Conservation (phyloP, 495 filamentous ascomycete species). For the Schizothecium vesticola region DNA sequence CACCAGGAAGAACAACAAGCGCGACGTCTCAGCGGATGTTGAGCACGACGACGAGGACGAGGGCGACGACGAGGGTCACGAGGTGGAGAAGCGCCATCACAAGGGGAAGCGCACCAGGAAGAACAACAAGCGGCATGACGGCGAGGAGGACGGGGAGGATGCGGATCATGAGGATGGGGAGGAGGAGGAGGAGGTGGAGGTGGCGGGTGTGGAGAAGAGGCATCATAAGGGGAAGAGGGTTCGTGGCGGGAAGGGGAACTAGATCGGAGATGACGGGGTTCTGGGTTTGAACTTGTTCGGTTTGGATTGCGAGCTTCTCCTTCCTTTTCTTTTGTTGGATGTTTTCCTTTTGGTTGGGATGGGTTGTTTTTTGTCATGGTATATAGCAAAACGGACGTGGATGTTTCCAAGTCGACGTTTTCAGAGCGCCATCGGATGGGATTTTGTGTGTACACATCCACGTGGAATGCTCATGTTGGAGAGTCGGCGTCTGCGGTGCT, state of each 20-base stretch:
- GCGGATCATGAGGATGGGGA: neutral
- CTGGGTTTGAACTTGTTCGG: no score
- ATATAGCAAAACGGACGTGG: neutral
- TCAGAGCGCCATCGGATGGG: neutral
- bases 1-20: neutral
- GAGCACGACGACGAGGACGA: neutral
- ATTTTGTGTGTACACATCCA: neutral
- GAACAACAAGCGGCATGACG: neutral
- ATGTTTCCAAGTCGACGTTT: neutral
- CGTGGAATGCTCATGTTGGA: neutral
- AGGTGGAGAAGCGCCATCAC: neutral
- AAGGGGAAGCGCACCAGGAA: neutral
- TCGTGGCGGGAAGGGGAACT: neutral
- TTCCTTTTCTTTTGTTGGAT: neutral
- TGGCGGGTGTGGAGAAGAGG: neutral
- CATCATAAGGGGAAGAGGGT: neutral
- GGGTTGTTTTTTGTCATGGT: neutral
- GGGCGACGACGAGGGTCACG: neutral
- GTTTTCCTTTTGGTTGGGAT: neutral
- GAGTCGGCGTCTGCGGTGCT: neutral
- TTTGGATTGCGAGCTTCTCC: neutral
- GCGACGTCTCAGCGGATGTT: no score
- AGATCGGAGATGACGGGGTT: neutral
- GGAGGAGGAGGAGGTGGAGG: neutral
- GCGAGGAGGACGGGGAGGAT: neutral